Evolutionary conservation across 148 eudicot genomes (phyloP), one percentile per base, ranked within the genome.

Genomic region (Pouteria glomerata): DNA sequence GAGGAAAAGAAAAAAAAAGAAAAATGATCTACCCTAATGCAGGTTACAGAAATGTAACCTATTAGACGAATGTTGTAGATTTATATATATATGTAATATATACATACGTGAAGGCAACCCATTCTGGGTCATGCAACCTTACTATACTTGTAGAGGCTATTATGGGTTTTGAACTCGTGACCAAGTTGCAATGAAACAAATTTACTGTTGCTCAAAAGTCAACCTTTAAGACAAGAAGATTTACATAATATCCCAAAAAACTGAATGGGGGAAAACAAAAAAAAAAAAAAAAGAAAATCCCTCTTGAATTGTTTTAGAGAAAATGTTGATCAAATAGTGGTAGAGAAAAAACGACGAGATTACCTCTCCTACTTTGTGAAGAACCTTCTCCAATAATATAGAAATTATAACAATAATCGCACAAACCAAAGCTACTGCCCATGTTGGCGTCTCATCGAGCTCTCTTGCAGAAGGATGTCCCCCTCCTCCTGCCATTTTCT

Each of bases 401-500:
- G 97, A 92, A 63, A 92, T 74, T 12, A 83, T 0, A 68, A 92
- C 66, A 33, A 92, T 92, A 56, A 88, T 48, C 3, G 89, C 91
- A 66, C 84, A 83, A 57, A 90, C 92, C 14, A 82, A 79, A 57
- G 96, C 82, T 31, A 92, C 97, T 3, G 97, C 92, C 97, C 97
- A 92, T 15, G 97, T 90, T 3, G 97, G 93, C n/a, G 97, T 92
- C 30, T 72, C 70, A 74, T 92, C 91, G 29, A 92, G 91, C 77
- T 88, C 80, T 77, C 96, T 88, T 26, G 73, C 68, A 2, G 27
- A 47, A 7, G n/a, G 16, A 12, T 69, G 75, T 39, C 68, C 86
- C 6, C 66, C 78, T 61, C 86, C 87, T 52, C 77, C 85, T 72
- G 79, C 73, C 84, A 60, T 70, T 61, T 64, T 30, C 14, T 51